Evolutionary conservation across 2,329 filamentous ascomycete species (phyloP).

Genomic region (Alternaria burnsii): DNA sequence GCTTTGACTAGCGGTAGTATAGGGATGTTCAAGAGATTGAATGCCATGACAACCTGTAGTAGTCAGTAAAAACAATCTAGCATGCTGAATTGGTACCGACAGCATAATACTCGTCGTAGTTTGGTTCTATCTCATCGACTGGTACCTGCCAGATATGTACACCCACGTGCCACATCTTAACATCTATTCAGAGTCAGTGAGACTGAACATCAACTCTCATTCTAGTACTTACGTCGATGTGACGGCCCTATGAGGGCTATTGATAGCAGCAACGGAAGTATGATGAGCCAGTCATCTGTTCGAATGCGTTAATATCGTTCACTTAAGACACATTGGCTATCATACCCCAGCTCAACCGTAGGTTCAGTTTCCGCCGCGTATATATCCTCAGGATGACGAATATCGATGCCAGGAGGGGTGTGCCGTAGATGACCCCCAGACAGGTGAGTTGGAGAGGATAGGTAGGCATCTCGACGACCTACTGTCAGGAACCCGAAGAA

Average conservation of each 20-base stretch:
- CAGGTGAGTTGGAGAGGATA: conserved; percentile 51
- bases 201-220: neutral
- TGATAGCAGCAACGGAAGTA: conserved; percentile 46
- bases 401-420: conserved; percentile 42
- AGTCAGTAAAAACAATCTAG: neutral
- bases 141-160: conserved; percentile 50
- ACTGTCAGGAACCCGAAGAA: conserved; percentile 30
- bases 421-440: conserved; percentile 48
- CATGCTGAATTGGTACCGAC: conserved; percentile 26
- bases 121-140: conserved; percentile 45
- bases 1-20: conserved; percentile 54
- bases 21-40: conserved; percentile 52
- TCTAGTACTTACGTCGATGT: conserved; percentile 40
- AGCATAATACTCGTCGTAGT: conserved; percentile 49
- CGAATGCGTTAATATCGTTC: conserved; percentile 25
- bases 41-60: conserved; percentile 45
- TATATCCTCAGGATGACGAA: conserved; percentile 50
- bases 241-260: conserved; percentile 50
- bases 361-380: conserved; percentile 48
- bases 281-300: conserved; percentile 52
- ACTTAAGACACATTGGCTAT: conserved; percentile 17
- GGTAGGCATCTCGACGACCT: conserved; percentile 46
- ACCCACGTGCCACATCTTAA: conserved; percentile 51
- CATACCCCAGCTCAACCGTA: conserved; percentile 48
- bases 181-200: conserved; percentile 31